Percentiles rank a stretch among this genome's conserved stretches.
These are phyloP conservation scores for Penicillium sp. DNA, from an alignment of 2,329 filamentous ascomycete genomes.

Conservation along the genomic window DNA sequence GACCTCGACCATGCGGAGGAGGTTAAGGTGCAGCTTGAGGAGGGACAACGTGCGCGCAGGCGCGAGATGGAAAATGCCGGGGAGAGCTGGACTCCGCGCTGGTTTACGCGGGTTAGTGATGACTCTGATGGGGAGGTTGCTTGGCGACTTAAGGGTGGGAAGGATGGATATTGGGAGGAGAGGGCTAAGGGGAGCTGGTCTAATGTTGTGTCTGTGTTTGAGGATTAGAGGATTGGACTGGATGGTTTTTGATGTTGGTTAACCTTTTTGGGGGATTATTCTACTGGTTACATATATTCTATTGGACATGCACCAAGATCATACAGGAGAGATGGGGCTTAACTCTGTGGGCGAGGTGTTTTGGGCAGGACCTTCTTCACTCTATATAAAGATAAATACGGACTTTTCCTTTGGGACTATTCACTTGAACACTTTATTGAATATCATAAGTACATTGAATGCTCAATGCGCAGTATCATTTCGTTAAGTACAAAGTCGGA, in stretches of 20 bases:
- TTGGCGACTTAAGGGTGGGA: slow-evolving; percentile 72
- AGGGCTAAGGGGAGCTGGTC: slow-evolving; percentile 67
- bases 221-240: slow-evolving; percentile 23
- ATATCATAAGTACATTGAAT: neutral
- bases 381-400: slow-evolving; percentile 8
- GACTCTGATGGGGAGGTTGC: slow-evolving; percentile 46
- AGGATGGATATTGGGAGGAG: slow-evolving; percentile 93
- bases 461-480: neutral
- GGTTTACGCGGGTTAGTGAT: slow-evolving; percentile 71
- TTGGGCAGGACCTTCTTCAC: slow-evolving; percentile 11
- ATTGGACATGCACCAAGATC: neutral
- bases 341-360: neutral
- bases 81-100: slow-evolving; percentile 70
- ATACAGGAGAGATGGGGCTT: neutral
- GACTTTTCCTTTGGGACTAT: neutral
- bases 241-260: neutral
- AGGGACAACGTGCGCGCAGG: slow-evolving; percentile 74
- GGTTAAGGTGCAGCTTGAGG: slow-evolving; percentile 79
- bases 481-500: neutral
- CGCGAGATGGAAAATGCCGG: slow-evolving; percentile 72
- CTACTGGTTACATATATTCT: neutral
- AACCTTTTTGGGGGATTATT: neutral
- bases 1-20: slow-evolving; percentile 79
- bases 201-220: slow-evolving; percentile 56
- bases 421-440: neutral